These are phyloP conservation scores for Hypomontagnella submonticulosa DNA, from an alignment of 495 filamentous ascomycete genomes.

Conservation along the genomic window DNA sequence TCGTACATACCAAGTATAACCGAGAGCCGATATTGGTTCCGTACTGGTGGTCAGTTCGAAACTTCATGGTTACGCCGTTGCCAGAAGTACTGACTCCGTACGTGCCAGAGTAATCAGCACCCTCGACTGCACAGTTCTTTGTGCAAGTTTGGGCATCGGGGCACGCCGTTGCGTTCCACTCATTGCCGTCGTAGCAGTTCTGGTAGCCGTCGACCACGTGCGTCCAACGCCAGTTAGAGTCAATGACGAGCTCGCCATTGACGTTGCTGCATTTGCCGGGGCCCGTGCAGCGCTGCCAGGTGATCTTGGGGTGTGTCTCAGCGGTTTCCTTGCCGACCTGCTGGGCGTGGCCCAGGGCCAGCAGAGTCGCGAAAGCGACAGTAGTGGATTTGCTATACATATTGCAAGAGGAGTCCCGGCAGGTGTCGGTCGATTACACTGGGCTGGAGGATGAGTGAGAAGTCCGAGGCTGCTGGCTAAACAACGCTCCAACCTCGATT, in stretches of 20 bases:
- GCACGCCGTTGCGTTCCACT: conserved; percentile 66
- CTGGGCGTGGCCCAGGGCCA: conserved; percentile 23
- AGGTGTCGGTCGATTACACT: conserved; percentile 3
- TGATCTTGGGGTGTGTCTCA: conserved; percentile 67
- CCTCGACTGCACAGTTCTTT: conserved; percentile 64
- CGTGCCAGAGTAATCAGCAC: conserved; percentile 57
- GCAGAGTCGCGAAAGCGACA: conserved; percentile 26
- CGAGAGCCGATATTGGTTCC: conserved; percentile 61
- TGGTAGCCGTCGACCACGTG: conserved; percentile 51
- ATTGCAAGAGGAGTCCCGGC: conserved; percentile 1
- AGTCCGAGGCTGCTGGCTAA: conserved; percentile 14
- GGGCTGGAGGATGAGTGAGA: neutral
- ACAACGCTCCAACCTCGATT: conserved; percentile 7
- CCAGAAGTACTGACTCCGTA: conserved; percentile 60
- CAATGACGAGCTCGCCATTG: conserved; percentile 55
- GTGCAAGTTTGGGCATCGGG: conserved; percentile 59
- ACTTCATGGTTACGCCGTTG: conserved; percentile 56
- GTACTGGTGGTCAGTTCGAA: conserved; percentile 61
- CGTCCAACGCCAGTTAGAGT: conserved; percentile 65
- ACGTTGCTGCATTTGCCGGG: conserved; percentile 60
- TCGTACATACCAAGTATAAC: conserved; percentile 53
- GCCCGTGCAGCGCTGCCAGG: conserved; percentile 65
- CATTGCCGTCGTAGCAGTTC: conserved; percentile 66
- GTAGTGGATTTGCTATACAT: conserved; percentile 27
- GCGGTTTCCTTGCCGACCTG: conserved; percentile 60